Evolutionary conservation across 768 basidiomycete genomes (phyloP).

Genomic region (Pisolithus albus): DNA sequence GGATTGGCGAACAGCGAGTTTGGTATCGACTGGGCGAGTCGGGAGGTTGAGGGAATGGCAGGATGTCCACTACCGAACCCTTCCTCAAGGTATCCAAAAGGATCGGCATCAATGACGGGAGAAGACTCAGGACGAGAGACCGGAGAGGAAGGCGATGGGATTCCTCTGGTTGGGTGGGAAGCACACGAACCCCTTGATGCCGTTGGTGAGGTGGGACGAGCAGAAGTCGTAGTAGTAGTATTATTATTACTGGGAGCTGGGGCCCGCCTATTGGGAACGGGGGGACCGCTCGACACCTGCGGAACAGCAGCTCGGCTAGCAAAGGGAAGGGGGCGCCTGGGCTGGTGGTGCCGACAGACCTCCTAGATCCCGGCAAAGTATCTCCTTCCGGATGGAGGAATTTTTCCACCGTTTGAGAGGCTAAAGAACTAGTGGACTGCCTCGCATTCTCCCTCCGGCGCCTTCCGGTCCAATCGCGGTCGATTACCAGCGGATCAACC

Average conservation of each 20-base stretch:
- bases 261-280: not conserved
- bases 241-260: not conserved
- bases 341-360: conserved; percentile 16
- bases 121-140: conserved; percentile 1
- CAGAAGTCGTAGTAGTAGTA: not conserved
- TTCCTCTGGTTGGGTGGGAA: not conserved
- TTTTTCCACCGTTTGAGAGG: conserved; percentile 47
- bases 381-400: conserved; percentile 34
- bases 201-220: not conserved
- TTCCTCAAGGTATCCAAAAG: conserved; percentile 55
- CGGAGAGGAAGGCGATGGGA: not conserved
- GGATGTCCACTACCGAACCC: conserved; percentile 24
- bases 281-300: not conserved
- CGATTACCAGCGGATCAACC: conserved; percentile 7
- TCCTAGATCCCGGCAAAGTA: conserved; percentile 6
- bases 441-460: conserved; percentile 48
- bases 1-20: conserved; percentile 30
- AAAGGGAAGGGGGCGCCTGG: conserved; percentile 1
- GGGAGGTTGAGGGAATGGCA: conserved; percentile 17
- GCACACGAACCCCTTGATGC: not conserved
- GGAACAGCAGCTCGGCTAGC: not conserved
- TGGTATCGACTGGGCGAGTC: conserved; percentile 16
- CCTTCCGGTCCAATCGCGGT: conserved; percentile 32
- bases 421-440: conserved; percentile 46
- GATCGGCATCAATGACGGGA: conserved; percentile 33